Base-by-base conservation (phyloP, 106 monocot species). In the Platanthera zijinensis region DNA sequence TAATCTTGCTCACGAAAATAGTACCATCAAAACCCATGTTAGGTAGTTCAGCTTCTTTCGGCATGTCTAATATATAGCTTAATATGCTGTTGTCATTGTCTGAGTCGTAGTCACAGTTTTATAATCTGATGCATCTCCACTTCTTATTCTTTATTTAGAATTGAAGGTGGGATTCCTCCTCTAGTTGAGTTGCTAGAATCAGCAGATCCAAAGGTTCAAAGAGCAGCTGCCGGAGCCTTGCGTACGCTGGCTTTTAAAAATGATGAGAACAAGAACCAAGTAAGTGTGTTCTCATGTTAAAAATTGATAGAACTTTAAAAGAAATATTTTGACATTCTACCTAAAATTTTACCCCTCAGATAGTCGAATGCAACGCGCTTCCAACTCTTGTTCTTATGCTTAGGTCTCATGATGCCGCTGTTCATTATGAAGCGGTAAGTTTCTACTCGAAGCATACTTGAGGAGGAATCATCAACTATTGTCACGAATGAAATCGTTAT, bases 1-100 rank as follows among this genome's bases (percentile, higher is more conserved):
- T 14, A 99, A 99, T 73, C 92, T 99, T 77, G 99, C 99, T 84
- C 99, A 99, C 83, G 99, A 99, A 77, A 99, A 99, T 79, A 94
- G 92, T 82, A 82, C 81, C 54, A 99, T 99, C 66, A 99, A 99
- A 84, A 92, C 88, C n/a, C 82, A 25, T 79, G 92, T 94, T 82
- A 99, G 99, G 99, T 99, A 52, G 57, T 79, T 18, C 74, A 57
- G 8, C 15, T 54, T 57, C 17, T 25, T 77, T 53, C 18, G 6
- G 0, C 18, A 51, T 50, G 50, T 39, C 17, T 57, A 30, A 21
- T 32, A 30, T 14, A 62, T 75, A 50, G 17, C 62, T 74, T 22
- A 48, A 51, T 74, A 9, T 2, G 1, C 18, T 51, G 21, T 2
- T 49, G 39, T 39, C 39, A 39, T 39, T 39, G 39, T 39, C 39